Percentiles rank a stretch among this genome's conserved stretches.
Conservation (phyloP, 768 basidiomycete species). For the Boletus pseudopeckii region DNA sequence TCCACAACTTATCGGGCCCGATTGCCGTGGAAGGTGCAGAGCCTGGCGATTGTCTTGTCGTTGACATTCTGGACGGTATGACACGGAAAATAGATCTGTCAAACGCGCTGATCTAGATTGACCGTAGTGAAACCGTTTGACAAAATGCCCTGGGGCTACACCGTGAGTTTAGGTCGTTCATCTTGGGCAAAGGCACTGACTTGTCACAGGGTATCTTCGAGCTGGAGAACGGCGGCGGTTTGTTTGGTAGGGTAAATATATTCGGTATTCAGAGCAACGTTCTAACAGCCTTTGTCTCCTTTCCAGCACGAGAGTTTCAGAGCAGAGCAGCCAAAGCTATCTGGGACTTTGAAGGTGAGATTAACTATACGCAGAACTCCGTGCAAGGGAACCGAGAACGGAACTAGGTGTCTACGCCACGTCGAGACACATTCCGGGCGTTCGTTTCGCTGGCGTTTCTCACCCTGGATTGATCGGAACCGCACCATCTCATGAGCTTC, state of each 20-base stretch:
- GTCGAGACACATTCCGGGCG: constrained; percentile 75
- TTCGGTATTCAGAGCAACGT: background rate
- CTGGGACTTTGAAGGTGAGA: constrained; percentile 69
- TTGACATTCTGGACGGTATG: constrained; percentile 75
- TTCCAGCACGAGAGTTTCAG: constrained; percentile 58
- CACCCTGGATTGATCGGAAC: constrained; percentile 78
- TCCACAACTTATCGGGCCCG: constrained; percentile 77
- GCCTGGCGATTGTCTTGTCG: constrained; percentile 75
- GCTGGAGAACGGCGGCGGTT: constrained; percentile 66
- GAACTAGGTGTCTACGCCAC: constrained; percentile 61
- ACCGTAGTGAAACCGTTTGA: constrained; percentile 58
- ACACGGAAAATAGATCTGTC: background rate
- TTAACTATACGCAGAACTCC: background rate
- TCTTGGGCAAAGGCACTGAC: background rate
- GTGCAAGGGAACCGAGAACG: background rate
- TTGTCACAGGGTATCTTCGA: constrained; percentile 68
- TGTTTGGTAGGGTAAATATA: constrained; percentile 48
- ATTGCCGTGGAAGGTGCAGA: constrained; percentile 72
- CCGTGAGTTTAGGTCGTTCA: constrained; percentile 35
- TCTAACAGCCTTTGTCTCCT: background rate
- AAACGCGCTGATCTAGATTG: background rate
- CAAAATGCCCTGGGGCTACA: constrained; percentile 82
- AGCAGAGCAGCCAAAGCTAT: constrained; percentile 74
- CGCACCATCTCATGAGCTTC: constrained; percentile 68
- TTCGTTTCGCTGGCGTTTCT: constrained; percentile 73